Percentiles rank a stretch among this genome's conserved stretches.
These are phyloP conservation scores for Suillus clintonianus DNA, from an alignment of 768 basidiomycete genomes.

Conservation along the genomic window DNA sequence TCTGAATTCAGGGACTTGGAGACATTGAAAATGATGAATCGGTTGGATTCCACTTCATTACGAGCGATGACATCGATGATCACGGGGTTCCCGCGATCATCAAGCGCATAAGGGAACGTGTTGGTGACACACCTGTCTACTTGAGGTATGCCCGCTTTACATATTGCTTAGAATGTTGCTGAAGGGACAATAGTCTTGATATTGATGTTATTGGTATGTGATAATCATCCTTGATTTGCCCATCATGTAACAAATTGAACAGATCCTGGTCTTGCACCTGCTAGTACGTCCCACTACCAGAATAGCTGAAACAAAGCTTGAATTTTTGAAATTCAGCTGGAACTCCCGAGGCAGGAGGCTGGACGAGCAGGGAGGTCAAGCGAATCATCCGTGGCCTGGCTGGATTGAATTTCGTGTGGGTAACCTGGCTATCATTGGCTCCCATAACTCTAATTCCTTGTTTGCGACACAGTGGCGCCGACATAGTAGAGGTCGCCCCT, in stretches of 20 bases:
- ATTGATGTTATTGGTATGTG: slow-evolving; percentile 77
- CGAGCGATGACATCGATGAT: slow-evolving; percentile 84
- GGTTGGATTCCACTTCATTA: slow-evolving; percentile 79
- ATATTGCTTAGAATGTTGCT: not conserved
- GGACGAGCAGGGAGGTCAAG: slow-evolving; percentile 82
- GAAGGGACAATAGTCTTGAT: slow-evolving; percentile 52
- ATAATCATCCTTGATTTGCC: not conserved
- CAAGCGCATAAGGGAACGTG: slow-evolving; percentile 64
- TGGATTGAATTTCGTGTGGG: slow-evolving; percentile 80
- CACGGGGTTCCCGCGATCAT: slow-evolving; percentile 72
- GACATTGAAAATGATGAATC: slow-evolving; percentile 63
- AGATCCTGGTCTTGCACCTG: slow-evolving; percentile 82
- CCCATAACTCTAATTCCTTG: not conserved
- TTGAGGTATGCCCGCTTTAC: slow-evolving; percentile 44
- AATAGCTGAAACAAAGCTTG: not conserved
- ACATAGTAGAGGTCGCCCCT: slow-evolving; percentile 74
- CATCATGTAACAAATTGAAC: not conserved
- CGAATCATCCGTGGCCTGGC: slow-evolving; percentile 77
- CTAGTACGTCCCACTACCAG: slow-evolving; percentile 48
- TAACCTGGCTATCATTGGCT: slow-evolving; percentile 2
- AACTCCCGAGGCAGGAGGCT: slow-evolving; percentile 83
- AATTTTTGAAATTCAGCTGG: slow-evolving; percentile 50
- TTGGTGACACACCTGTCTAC: slow-evolving; percentile 78
- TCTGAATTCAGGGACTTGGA: slow-evolving; percentile 14
- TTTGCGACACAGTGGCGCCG: slow-evolving; percentile 52